Percentiles rank a stretch among this genome's conserved stretches.
These are phyloP conservation scores for Cytospora mali DNA, from an alignment of 2,329 filamentous ascomycete genomes.

Conservation along the genomic window DNA sequence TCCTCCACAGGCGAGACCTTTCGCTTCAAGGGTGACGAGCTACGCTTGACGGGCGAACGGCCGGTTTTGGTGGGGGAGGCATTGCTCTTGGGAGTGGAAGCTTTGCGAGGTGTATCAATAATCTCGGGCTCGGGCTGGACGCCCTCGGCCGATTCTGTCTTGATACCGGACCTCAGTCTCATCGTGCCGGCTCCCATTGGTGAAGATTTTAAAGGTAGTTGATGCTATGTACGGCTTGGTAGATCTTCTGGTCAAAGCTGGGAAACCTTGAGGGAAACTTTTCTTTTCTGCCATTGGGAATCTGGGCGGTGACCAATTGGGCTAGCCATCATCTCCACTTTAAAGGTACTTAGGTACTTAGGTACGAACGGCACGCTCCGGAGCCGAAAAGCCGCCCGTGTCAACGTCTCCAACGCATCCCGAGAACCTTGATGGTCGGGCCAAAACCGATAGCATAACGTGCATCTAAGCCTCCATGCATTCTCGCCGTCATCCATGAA, in stretches of 20 bases:
- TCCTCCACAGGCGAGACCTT: slow-evolving; percentile 61
- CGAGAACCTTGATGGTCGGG: not conserved
- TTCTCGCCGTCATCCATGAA: no score
- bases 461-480: no score
- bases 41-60: slow-evolving; percentile 8
- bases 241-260: not conserved
- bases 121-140: slow-evolving; percentile 16
- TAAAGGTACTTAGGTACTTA: no score
- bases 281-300: not conserved
- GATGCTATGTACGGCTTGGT: not conserved
- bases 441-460: no score
- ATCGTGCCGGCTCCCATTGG: slow-evolving; percentile 19
- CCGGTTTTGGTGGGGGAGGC: slow-evolving; percentile 13
- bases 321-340: not conserved
- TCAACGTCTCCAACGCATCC: not conserved
- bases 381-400: no score
- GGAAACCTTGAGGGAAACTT: not conserved
- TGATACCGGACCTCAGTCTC: slow-evolving; percentile 28
- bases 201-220: slow-evolving; percentile 3
- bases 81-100: slow-evolving; percentile 8
- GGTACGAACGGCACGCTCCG: no score
- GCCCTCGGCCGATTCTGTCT: slow-evolving; percentile 27
- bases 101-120: slow-evolving; percentile 17
- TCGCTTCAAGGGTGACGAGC: slow-evolving; percentile 56
- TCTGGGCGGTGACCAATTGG: not conserved